Evolutionary conservation across 2,329 filamentous ascomycete species (phyloP), one percentile per base, ranked within the genome.

Genomic region (Emydomyces testavorans): DNA sequence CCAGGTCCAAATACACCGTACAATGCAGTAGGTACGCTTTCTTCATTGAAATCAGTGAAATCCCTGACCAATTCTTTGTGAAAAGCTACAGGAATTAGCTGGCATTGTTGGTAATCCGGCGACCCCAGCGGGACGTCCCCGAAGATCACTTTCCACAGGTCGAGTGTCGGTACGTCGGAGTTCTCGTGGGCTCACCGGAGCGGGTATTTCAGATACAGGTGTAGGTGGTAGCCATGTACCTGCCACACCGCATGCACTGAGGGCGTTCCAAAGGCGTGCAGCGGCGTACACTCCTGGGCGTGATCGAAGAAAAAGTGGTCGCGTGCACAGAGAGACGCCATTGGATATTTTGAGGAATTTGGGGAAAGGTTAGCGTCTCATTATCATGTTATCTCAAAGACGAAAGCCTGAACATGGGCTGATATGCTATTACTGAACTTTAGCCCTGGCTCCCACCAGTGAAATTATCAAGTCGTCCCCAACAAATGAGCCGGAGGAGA

Each of bases 181-280:
- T 26, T 64, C 65, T 21, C 58, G 64, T 20, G 45, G 48, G 6
- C 18, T 26, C 20, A 4, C 18, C n/a, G 28, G 28, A 32, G 11
- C 10, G 10, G 29, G 40, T 15, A 34, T 15, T 24, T 31, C 16
- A 24, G 44, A 47, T 46, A 23, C 41, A 31, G 24, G 41, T 49
- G 20, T 37, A 31, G 57, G 56, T 18, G 55, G 59, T 46, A 58
- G 52, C 28, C 53, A 46, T 38, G 69, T 68, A 13, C 75, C 74
- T 6, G 71, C 73, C 4, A 78, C 75, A 13, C 75, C 75, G 0
- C 71, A 77, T 65, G 73, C 72, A 21, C 68, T 77, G 48, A 67
- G 72, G 35, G 74, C 75, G 7, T 63, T 76, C 23, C 70, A 76
- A 59, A 71, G 75, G 54, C 72, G 74, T 54, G 71, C 71, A 10